Conservation (phyloP, 352 stramenopile genomes). For the Elongisporangium undulatum region DNA sequence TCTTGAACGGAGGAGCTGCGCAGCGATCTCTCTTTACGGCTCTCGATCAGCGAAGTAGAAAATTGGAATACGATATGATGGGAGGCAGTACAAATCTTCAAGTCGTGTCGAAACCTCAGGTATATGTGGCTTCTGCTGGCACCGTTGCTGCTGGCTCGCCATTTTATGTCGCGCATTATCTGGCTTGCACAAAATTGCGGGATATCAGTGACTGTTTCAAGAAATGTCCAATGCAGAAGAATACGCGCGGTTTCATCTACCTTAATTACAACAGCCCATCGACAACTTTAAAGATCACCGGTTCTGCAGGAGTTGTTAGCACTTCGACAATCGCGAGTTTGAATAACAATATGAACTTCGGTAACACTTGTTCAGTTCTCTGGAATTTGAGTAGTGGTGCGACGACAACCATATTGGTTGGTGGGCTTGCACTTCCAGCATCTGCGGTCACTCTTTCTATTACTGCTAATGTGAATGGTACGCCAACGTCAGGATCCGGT, state of each 20-base stretch:
- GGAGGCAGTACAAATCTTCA: conserved; percentile 11
- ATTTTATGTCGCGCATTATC: conserved; percentile 5
- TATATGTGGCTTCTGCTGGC: conserved; percentile 9
- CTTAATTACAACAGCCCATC: conserved; percentile 10
- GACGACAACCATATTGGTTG: not conserved
- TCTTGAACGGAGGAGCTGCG: conserved; percentile 4
- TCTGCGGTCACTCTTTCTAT: not conserved
- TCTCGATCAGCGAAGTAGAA: conserved; percentile 8
- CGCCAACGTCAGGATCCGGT: not conserved
- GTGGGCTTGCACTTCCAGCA: too few relatives aligned
- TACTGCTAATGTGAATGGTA: conserved; percentile 10
- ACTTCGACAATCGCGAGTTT: not conserved
- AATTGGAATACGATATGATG: conserved; percentile 13
- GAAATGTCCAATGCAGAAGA: conserved; percentile 12
- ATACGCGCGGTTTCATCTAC: conserved; percentile 5
- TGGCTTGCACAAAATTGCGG: conserved; percentile 1
- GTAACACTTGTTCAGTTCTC: conserved; percentile 9
- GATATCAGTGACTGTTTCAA: conserved; percentile 15
- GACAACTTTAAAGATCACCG: not conserved
- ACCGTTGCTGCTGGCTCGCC: conserved; percentile 5
- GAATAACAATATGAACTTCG: not conserved
- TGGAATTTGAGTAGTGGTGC: conserved; percentile 1
- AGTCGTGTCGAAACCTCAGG: conserved; percentile 5
- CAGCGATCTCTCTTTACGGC: conserved; percentile 7
- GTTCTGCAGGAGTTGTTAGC: not conserved